These are phyloP conservation scores for Candida maltosa DNA, from an alignment of 805 yeast genomes.

Conservation along the genomic window DNA sequence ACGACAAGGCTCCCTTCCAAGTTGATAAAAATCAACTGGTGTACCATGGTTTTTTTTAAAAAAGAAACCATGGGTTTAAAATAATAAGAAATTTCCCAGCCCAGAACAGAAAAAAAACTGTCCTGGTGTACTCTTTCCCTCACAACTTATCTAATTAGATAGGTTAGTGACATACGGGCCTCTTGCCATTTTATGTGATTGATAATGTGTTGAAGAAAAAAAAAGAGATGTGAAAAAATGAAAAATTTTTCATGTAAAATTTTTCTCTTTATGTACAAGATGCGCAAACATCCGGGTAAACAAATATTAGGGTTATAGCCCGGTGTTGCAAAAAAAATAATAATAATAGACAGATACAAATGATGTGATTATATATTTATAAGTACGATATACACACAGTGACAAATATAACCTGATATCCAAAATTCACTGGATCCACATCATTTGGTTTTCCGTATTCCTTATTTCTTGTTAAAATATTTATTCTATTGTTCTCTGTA, in stretches of 20 bases:
- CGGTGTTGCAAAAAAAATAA: too few relatives aligned
- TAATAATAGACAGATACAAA: too few relatives aligned
- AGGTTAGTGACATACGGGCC: constrained; percentile 43
- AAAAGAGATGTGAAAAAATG: constrained; percentile 1
- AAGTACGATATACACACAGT: too few relatives aligned
- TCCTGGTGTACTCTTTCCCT: constrained; percentile 11
- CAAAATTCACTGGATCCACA: too few relatives aligned
- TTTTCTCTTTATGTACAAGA: not conserved
- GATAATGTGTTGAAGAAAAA: too few relatives aligned
- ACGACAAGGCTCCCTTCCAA: constrained; percentile 51
- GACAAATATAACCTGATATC: too few relatives aligned
- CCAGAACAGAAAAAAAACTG: too few relatives aligned
- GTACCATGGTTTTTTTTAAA: constrained; percentile 7
- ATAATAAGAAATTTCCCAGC: constrained; percentile 10
- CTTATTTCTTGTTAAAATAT: not conserved
- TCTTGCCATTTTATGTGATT: constrained; percentile 50
- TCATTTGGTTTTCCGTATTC: too few relatives aligned
- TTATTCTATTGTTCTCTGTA: too few relatives aligned
- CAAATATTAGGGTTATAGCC: too few relatives aligned
- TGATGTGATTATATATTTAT: too few relatives aligned
- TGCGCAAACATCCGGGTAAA: too few relatives aligned
- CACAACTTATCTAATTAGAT: constrained; percentile 5
- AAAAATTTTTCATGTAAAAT: constrained; percentile 1
- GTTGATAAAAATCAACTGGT: constrained; percentile 13
- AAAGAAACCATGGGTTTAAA: constrained; percentile 8